These are phyloP conservation scores for Vitis hybrid DNA, from an alignment of 177 flowering plant genomes.

Conservation along the genomic window DNA sequence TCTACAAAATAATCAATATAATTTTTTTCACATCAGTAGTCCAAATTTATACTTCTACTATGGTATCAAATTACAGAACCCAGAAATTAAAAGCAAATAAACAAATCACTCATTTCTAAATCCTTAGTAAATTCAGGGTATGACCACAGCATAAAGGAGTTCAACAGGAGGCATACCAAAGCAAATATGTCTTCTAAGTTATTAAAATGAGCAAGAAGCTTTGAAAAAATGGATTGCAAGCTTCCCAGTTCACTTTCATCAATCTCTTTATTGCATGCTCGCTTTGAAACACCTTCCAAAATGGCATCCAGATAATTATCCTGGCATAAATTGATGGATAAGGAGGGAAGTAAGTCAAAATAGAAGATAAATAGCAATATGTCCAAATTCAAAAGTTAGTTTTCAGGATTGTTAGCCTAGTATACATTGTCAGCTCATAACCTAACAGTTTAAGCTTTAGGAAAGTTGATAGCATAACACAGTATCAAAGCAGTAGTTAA, in stretches of 20 bases:
- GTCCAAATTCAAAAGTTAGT: neutral
- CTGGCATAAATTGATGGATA: slow-evolving; percentile 37
- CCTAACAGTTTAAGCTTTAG: too few relatives aligned
- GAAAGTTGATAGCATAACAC: too few relatives aligned
- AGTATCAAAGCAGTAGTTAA: too few relatives aligned
- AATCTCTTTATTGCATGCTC: slow-evolving; percentile 35
- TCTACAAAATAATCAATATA: slow-evolving; percentile 43
- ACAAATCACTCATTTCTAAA: neutral
- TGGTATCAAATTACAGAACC: too few relatives aligned
- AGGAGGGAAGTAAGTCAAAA: neutral
- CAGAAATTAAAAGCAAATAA: neutral
- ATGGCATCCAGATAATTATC: slow-evolving; percentile 48
- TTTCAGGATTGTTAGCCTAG: too few relatives aligned
- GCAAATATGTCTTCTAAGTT: slow-evolving; percentile 55
- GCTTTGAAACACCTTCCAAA: slow-evolving; percentile 57
- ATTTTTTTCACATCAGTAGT: neutral
- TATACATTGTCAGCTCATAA: too few relatives aligned
- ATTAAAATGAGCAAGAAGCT: slow-evolving; percentile 62
- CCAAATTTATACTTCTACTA: neutral
- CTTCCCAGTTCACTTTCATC: slow-evolving; percentile 54
- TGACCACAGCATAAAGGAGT: slow-evolving; percentile 1
- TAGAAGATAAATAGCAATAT: neutral
- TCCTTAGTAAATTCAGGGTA: neutral
- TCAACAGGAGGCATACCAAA: slow-evolving; percentile 49
- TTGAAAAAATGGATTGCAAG: slow-evolving; percentile 72